These are phyloP conservation scores for Orbilia blumenaviensis DNA, from an alignment of 2,329 filamentous ascomycete species.

Conservation along the genomic window DNA sequence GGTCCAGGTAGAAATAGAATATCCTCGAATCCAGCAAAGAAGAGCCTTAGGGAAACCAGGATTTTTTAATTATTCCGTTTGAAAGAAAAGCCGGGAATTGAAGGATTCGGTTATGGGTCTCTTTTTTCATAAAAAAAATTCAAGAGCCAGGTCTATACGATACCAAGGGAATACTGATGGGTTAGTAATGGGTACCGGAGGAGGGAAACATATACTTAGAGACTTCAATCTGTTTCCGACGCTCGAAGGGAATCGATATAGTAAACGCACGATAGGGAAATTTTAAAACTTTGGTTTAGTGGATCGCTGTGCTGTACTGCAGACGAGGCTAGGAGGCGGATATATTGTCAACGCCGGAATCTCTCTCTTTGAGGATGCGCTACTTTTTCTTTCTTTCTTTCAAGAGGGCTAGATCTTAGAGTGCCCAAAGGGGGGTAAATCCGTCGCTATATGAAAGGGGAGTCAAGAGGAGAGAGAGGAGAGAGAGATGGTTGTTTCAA, in stretches of 20 bases:
- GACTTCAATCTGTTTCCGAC: slow-evolving; percentile 43
- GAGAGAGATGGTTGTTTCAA: slow-evolving; percentile 2
- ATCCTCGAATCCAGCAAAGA: slow-evolving; percentile 14
- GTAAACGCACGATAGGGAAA: slow-evolving; percentile 51
- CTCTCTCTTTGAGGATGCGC: slow-evolving; percentile 3
- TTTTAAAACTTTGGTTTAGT: slow-evolving; percentile 28
- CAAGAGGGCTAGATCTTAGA: background rate
- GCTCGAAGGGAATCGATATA: slow-evolving; percentile 52
- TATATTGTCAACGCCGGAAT: slow-evolving; percentile 23
- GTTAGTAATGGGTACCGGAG: slow-evolving; percentile 35
- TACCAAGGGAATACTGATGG: slow-evolving; percentile 40
- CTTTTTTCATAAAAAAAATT: too few relatives aligned
- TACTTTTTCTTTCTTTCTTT: slow-evolving; percentile 3
- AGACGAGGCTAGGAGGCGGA: slow-evolving; percentile 13
- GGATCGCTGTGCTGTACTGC: slow-evolving; percentile 21
- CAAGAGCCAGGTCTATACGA: slow-evolving; percentile 23
- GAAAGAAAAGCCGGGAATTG: slow-evolving; percentile 15
- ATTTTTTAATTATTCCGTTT: too few relatives aligned
- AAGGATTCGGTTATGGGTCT: background rate
- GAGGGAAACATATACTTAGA: slow-evolving; percentile 41
- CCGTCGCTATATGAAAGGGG: slow-evolving; percentile 31
- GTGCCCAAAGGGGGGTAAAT: slow-evolving; percentile 35
- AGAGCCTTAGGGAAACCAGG: slow-evolving; percentile 30
- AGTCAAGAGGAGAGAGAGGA: slow-evolving; percentile 1
- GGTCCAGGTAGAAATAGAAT: background rate